Percentiles rank a stretch among this genome's conserved stretches.
These are phyloP conservation scores for Saprolegnia diclina DNA, from an alignment of 352 stramenopile genomes.

Conservation along the genomic window DNA sequence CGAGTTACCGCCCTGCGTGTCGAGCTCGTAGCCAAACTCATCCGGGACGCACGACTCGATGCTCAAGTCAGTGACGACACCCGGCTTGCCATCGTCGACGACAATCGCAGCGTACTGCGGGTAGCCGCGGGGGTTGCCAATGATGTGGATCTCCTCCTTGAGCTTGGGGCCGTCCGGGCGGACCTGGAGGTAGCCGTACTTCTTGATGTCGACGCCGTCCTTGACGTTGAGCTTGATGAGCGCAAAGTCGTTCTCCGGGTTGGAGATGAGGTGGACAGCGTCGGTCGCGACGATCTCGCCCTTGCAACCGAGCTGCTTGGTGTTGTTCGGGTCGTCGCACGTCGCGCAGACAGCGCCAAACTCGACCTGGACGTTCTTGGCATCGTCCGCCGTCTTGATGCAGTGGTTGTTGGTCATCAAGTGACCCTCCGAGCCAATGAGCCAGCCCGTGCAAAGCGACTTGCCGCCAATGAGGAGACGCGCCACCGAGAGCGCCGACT, in stretches of 20 bases:
- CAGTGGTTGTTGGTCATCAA: constrained; percentile 78
- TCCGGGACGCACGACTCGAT: constrained; percentile 34
- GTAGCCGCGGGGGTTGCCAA: constrained; percentile 35
- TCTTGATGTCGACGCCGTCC: constrained; percentile 37
- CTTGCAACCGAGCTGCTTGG: constrained; percentile 32
- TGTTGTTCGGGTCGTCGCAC: constrained; percentile 38
- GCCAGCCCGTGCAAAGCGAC: constrained; percentile 70
- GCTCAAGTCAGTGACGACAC: constrained; percentile 3
- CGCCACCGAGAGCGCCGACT: constrained; percentile 38
- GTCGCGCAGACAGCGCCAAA: constrained; percentile 45
- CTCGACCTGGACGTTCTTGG: constrained; percentile 60
- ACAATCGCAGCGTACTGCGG: constrained; percentile 6
- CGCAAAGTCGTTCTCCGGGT: constrained; percentile 48
- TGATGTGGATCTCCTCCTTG: constrained; percentile 56
- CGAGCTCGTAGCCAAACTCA: constrained; percentile 63
- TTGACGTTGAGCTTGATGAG: constrained; percentile 46
- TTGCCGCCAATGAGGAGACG: constrained; percentile 51
- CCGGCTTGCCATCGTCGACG: neutral
- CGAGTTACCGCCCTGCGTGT: constrained; percentile 65
- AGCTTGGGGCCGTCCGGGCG: constrained; percentile 42
- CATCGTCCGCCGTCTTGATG: constrained; percentile 46
- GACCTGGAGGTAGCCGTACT: constrained; percentile 55
- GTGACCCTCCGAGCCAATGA: constrained; percentile 64
- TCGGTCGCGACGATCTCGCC: constrained; percentile 36
- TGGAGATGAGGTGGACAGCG: constrained; percentile 41